Evolutionary conservation across 768 basidiomycete genomes (phyloP).

Genomic region (Phanerodontia chrysosporium): DNA sequence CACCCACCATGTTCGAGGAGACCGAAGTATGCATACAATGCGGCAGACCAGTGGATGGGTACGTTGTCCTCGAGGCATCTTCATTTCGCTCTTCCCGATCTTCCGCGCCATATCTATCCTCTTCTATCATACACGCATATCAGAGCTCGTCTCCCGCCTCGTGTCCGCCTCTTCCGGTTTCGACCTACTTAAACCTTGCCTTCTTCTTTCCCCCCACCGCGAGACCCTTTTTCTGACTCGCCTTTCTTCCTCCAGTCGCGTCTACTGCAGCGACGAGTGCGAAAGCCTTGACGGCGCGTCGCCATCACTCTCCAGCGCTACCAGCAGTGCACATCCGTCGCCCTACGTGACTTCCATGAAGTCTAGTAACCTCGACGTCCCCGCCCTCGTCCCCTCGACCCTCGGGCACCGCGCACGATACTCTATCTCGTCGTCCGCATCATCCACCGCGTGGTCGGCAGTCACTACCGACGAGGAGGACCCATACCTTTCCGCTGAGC

Average conservation of each 20-base stretch:
- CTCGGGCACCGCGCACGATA: slow-evolving; percentile 52
- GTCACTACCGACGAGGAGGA: slow-evolving; percentile 53
- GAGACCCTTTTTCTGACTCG: background rate
- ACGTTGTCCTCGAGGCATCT: slow-evolving; percentile 8
- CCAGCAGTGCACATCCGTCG: slow-evolving; percentile 66
- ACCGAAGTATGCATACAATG: slow-evolving; percentile 58
- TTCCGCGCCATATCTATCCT: slow-evolving; percentile 23
- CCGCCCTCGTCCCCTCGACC: slow-evolving; percentile 55
- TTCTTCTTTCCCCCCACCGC: background rate
- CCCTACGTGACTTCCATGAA: slow-evolving; percentile 51
- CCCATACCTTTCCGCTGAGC: slow-evolving; percentile 24
- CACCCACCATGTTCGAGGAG: slow-evolving; percentile 71
- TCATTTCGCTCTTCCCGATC: slow-evolving; percentile 1
- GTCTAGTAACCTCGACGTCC: slow-evolving; percentile 48
- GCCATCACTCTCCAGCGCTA: slow-evolving; percentile 57
- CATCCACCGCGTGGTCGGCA: slow-evolving; percentile 64
- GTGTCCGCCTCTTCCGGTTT: slow-evolving; percentile 14
- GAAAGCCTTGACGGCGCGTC: slow-evolving; percentile 58
- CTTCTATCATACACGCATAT: slow-evolving; percentile 1
- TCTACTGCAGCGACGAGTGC: slow-evolving; percentile 71
- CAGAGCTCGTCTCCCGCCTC: background rate
- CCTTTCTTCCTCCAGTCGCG: slow-evolving; percentile 37
- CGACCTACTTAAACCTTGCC: slow-evolving; percentile 15
- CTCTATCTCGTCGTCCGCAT: slow-evolving; percentile 57
- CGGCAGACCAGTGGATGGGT: slow-evolving; percentile 55